Conservation (phyloP, 345 rosid species). For the Dimocarpus longan region DNA sequence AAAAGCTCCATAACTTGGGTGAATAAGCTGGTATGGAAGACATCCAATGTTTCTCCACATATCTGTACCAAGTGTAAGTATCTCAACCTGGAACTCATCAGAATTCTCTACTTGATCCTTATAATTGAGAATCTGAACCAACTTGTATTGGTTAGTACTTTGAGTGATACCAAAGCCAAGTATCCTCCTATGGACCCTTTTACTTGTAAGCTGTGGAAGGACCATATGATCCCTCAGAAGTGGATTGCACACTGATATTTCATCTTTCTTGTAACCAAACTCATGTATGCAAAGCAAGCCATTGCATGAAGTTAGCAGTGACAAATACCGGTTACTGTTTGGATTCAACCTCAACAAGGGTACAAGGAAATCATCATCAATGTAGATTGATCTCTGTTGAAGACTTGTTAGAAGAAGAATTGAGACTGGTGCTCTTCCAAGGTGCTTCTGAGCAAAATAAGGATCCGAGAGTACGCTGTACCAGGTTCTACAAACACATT, state of each 20-base stretch:
- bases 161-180: slow-evolving; percentile 51
- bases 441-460: slow-evolving; percentile 25
- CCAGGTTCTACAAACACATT: slow-evolving; percentile 48
- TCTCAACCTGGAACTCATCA: slow-evolving; percentile 29
- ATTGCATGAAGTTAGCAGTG: slow-evolving; percentile 40
- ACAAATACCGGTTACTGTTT: not conserved
- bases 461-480: slow-evolving; percentile 35
- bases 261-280: slow-evolving; percentile 27
- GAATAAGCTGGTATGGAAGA: slow-evolving; percentile 6
- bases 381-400: not conserved
- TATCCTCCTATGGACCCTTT: slow-evolving; percentile 26
- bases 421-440: slow-evolving; percentile 30
- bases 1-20: slow-evolving; percentile 34
- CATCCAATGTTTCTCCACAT: slow-evolving; percentile 38
- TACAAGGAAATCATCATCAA: not conserved
- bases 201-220: slow-evolving; percentile 33
- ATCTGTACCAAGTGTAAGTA: slow-evolving; percentile 35
- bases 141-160: slow-evolving; percentile 42
- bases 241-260: slow-evolving; percentile 46
- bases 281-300: slow-evolving; percentile 48
- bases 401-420: not conserved
- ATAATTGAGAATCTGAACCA: slow-evolving; percentile 41
- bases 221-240: slow-evolving; percentile 37
- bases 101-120: slow-evolving; percentile 7
- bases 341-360: slow-evolving; percentile 3